phyloP scores from a whole-genome alignment of 805 yeast genomes.

The Candida nonsorbophila region DNA sequence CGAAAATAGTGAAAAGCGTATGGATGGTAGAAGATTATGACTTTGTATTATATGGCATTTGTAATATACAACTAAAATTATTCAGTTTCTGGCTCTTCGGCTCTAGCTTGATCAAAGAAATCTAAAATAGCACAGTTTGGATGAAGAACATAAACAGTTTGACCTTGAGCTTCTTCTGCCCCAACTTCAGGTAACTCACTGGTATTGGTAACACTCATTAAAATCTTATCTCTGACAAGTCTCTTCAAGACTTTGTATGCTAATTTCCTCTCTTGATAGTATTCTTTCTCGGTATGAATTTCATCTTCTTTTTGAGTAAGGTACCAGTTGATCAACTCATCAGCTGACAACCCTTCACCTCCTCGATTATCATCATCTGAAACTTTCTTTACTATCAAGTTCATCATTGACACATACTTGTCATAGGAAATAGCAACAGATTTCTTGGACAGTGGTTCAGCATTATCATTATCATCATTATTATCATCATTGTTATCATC shows the following conservation, averaged over 20 bases:
- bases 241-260: constrained; percentile 78
- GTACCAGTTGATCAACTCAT: constrained; percentile 75
- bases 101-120: constrained; percentile 41
- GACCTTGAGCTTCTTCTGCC: constrained; percentile 8
- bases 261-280: constrained; percentile 62
- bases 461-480: constrained; percentile 3
- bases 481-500: constrained; percentile 7
- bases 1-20: constrained; percentile 1
- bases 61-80: constrained; percentile 1
- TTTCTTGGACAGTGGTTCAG: constrained; percentile 6
- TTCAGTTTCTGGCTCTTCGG: constrained; percentile 11
- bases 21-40: background rate
- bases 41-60: background rate
- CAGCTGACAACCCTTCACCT: constrained; percentile 61
- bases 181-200: constrained; percentile 14
- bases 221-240: constrained; percentile 76
- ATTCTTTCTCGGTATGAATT: constrained; percentile 63
- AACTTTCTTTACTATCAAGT: constrained; percentile 61
- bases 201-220: constrained; percentile 49
- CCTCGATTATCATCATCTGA: constrained; percentile 48
- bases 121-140: constrained; percentile 83
- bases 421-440: constrained; percentile 67
- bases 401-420: constrained; percentile 80
- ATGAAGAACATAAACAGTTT: constrained; percentile 46
- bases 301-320: constrained; percentile 67